These are phyloP conservation scores for Hawksworthiomyces lignivorus DNA, from an alignment of 2,329 filamentous ascomycete genomes.

Conservation along the genomic window DNA sequence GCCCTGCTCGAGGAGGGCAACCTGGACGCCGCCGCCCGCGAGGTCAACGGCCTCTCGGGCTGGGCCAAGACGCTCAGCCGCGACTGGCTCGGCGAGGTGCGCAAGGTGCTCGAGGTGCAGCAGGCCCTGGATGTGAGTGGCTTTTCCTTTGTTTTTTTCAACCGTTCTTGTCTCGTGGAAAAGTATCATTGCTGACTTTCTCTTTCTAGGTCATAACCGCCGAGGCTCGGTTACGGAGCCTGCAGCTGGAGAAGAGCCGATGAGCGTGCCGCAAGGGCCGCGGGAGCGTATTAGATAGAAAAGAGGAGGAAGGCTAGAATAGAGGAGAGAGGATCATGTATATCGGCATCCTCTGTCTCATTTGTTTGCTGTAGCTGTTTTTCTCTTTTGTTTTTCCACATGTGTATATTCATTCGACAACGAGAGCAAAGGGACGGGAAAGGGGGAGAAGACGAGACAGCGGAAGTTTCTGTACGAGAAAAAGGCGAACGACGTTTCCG, in stretches of 20 bases:
- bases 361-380: too few species aligned
- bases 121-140: constrained; percentile 89
- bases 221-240: constrained; percentile 80
- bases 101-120: constrained; percentile 87
- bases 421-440: too few species aligned
- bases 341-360: too few species aligned
- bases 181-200: neutral
- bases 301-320: too few species aligned
- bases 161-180: neutral
- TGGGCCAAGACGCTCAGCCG: constrained; percentile 94
- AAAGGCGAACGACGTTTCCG: too few species aligned
- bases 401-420: too few species aligned
- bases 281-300: too few species aligned
- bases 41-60: constrained; percentile 87
- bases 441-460: too few species aligned
- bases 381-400: too few species aligned
- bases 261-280: too few species aligned
- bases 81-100: constrained; percentile 87
- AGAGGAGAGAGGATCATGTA: too few species aligned
- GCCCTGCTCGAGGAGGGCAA: constrained; percentile 87
- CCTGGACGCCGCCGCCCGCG: constrained; percentile 80
- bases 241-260: constrained; percentile 63
- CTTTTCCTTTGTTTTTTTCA: constrained; percentile 4
- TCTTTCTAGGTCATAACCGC: constrained; percentile 74
- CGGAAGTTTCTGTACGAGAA: too few species aligned